Evolutionary conservation across 345 rosid species (phyloP).

Genomic region (Cardamine occulta): DNA sequence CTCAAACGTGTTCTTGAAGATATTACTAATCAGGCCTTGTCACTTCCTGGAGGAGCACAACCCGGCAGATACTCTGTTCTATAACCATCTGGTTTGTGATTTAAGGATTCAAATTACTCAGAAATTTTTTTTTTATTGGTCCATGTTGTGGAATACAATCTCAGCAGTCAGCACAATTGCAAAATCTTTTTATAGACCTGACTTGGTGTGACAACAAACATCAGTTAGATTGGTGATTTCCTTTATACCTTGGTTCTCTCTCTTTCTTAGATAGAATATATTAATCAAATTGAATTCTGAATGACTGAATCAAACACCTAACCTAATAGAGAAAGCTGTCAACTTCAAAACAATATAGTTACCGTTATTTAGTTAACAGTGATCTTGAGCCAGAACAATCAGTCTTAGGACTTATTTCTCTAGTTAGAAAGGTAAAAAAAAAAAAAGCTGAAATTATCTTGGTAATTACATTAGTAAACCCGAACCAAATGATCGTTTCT

Average conservation of each 20-base stretch:
- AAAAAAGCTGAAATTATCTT: too few relatives aligned
- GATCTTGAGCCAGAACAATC: conserved; percentile 18
- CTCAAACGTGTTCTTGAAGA: conserved; percentile 78
- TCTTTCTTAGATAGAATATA: background rate
- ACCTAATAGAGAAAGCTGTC: background rate
- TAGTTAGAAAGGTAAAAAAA: too few relatives aligned
- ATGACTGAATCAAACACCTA: background rate
- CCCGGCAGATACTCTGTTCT: conserved; percentile 80
- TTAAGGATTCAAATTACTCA: conserved; percentile 19
- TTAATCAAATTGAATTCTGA: background rate
- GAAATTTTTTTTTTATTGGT: background rate
- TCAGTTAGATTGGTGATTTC: too few relatives aligned
- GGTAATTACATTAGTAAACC: too few relatives aligned
- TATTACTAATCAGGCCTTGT: conserved; percentile 63
- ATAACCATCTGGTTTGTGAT: conserved; percentile 51
- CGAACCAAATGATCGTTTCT: too few relatives aligned
- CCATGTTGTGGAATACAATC: background rate
- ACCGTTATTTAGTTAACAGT: background rate
- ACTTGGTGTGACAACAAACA: conserved; percentile 17
- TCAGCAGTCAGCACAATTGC: conserved; percentile 6
- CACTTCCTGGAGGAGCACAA: conserved; percentile 79
- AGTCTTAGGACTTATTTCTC: background rate
- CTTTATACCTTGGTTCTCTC: background rate
- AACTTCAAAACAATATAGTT: conserved; percentile 11
- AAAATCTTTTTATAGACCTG: conserved; percentile 20